Evolutionary conservation across 192 early-diverging fungal genomes (phyloP), one percentile per base, ranked within the genome.

Genomic region (Gaertneriomyces semiglobifer): DNA sequence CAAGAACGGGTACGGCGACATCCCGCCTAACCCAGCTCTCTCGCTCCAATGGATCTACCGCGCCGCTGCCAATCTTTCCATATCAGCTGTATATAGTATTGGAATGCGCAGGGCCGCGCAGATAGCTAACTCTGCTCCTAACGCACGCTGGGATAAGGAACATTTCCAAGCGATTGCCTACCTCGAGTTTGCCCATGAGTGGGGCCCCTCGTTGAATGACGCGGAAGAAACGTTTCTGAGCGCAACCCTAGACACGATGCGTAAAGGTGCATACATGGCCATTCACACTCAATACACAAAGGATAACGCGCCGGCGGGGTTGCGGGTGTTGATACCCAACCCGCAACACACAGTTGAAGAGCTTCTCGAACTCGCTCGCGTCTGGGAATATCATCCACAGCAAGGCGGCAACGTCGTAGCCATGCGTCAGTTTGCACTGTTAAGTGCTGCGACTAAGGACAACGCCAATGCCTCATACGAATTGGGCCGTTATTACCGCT

Each of bases 391-490:
- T 50, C 0, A 2, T n/a, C 2, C 48, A 12, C 1, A 50, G 48
- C 48, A 50, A 50, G 12, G 2, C 25, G 48, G 1, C 12, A 50
- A 50, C 1, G 48, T 50, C 18, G 12, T 12, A 18, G 48, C 48
- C 12, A 1, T n/a, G 2, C 48, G 48, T 18, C 48, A 1, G 48
- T 2, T 0, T 2, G 16, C 48, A n/a, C 48, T 50, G 12, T 1
- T 3, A 11, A 10, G 11, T 1, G 55, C 55, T 1, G 55, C 4
- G 14, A 4, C 55, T 11, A 56, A 25, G 55, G 55, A 20, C 1
- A 11, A 11, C 55, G 55, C 55, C 55, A 33, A 56, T 20, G 55
- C 55, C 11, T 56, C 55, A 11, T 56, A 56, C 55, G 55, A 56
- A 4, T 33, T 56, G 18, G 55, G n/a, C 11, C 55, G 55, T 12